phyloP scores from a whole-genome alignment of 148 eudicot genomes.

The Nepenthes gracilis region DNA sequence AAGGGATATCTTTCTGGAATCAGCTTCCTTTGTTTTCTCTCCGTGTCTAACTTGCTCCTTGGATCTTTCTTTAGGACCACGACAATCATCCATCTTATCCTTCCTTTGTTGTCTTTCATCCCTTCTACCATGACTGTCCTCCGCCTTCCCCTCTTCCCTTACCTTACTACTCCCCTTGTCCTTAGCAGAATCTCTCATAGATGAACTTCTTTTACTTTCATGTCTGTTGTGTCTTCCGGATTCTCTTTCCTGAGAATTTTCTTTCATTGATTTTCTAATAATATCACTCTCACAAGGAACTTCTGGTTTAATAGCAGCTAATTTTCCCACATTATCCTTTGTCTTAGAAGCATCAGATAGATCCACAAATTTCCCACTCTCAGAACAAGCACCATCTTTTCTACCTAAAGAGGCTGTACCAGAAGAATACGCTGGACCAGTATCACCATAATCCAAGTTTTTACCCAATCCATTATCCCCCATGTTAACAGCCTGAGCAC shows the following conservation, averaged over 20 bases:
- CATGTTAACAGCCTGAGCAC: conserved; percentile 8
- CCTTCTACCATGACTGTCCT: conserved; percentile 28
- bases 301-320: conserved; percentile 23
- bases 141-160: conserved; percentile 34
- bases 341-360: conserved; percentile 25
- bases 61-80: conserved; percentile 38
- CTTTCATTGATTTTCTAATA: conserved; percentile 20
- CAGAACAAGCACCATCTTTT: conserved; percentile 17
- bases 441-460: conserved; percentile 13
- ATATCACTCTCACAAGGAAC: conserved; percentile 14
- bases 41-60: conserved; percentile 44
- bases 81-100: conserved; percentile 32
- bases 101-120: conserved; percentile 44
- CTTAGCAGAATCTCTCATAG: conserved; percentile 26
- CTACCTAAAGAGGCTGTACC: conserved; percentile 2
- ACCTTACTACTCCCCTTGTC: conserved; percentile 29
- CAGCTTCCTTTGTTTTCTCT: conserved; percentile 50
- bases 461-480: conserved; percentile 13
- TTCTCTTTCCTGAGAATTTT: conserved; percentile 34
- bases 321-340: conserved; percentile 19
- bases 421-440: conserved; percentile 14
- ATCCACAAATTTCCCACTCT: conserved; percentile 12
- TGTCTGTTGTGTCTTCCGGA: conserved; percentile 31
- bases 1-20: conserved; percentile 42
- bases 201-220: conserved; percentile 40